These are phyloP conservation scores for Gaultheria prostrata DNA, from an alignment of 148 eudicot species.

Conservation along the genomic window DNA sequence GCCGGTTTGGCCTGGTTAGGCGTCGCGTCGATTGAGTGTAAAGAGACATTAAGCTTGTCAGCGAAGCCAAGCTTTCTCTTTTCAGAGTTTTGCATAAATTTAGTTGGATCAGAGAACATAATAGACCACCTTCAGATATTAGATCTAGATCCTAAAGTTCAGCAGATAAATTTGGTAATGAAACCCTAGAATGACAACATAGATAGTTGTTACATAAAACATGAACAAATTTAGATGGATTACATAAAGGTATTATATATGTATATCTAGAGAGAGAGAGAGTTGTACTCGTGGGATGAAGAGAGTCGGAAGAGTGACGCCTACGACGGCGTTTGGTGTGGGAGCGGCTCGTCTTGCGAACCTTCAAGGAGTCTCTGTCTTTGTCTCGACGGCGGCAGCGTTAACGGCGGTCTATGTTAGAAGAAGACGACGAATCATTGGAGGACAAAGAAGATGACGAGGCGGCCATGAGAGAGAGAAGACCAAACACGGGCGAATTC, in stretches of 20 bases:
- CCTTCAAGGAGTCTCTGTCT: slow-evolving; percentile 29
- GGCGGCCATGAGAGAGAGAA: slow-evolving; percentile 37
- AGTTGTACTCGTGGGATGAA: slow-evolving; percentile 39
- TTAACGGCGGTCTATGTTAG: slow-evolving; percentile 24
- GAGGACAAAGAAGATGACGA: slow-evolving; percentile 32
- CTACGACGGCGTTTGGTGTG: slow-evolving; percentile 40
- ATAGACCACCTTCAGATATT: background rate
- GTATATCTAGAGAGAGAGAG: background rate
- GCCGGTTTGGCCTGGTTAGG: no score
- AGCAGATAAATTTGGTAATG: background rate
- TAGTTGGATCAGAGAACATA: background rate
- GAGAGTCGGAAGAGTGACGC: slow-evolving; percentile 34
- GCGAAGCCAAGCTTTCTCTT: background rate
- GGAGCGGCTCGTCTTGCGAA: slow-evolving; percentile 33
- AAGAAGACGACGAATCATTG: slow-evolving; percentile 20
- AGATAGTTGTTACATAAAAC: background rate
- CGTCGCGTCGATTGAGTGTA: no score
- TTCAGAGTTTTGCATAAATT: background rate
- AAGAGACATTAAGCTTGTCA: no score
- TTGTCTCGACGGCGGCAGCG: slow-evolving; percentile 26
- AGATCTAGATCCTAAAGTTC: background rate
- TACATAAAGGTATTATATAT: no score
- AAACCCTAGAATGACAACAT: slow-evolving; percentile 11
- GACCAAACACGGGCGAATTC: background rate
- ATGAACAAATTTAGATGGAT: background rate